Evolutionary conservation across 140 eudicot species (phyloP), one percentile per base, ranked within the genome.

Genomic region (Cichorium intybus): DNA sequence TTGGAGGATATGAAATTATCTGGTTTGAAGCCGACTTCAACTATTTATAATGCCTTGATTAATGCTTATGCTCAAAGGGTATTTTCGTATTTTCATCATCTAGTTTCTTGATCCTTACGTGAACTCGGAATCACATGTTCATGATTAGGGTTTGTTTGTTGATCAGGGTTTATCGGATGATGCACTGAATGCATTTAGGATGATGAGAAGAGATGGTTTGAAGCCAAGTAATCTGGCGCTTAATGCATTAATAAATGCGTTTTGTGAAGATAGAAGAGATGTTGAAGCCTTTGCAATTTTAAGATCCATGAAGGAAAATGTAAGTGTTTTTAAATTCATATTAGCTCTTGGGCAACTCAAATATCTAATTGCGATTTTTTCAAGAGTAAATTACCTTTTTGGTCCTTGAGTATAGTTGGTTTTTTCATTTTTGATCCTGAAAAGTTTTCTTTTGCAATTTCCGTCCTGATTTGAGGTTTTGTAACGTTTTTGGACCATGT

Each of bases 21-120:
- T 35, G 99, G 99, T 24, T 71, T 93, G 76, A 93, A 84, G 58
- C 96, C 97, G 20, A 87, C 97, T 4, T 62, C 95, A 6, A 79
- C 96, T 6, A 93, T 88, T 93, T 93, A 93, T 79, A 93, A 93
- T 77, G 99, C 99, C 15, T 68, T 93, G 80, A 93, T 93, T 64
- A 93, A 93, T 75, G 99, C 97, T 48, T 93, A 93, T 67, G 99
- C 99, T 22, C 99, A 85, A 69, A 85, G 84, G 89, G 98, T 92
- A 88, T 50, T 62, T 79, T 68, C 8, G 98, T 91, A 87, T 48
- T 61, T 80, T 67, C 14, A 26, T 21, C 68, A 10, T 51, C 48
- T 52, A 45, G 58, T 35, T 26, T 31, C 10, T 39, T 26, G 47
- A 65, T 41, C 1, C 4, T 41, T 0, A 0, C 4, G 0, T 14